Conservation (phyloP, 1,284 basidiomycete species). For the Cryptococcus amylolentus region DNA sequence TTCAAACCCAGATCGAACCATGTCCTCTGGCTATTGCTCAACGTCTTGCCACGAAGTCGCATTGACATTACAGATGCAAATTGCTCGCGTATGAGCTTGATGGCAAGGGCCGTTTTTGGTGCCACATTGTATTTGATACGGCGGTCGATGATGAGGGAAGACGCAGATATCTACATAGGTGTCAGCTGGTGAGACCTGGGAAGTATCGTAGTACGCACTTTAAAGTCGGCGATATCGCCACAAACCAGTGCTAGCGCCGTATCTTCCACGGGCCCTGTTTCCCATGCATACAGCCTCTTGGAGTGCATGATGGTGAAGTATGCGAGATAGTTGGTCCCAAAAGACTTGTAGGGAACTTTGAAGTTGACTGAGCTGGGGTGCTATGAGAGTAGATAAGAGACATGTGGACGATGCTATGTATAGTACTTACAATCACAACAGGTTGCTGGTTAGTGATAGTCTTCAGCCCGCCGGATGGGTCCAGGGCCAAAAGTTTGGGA, state of each 20-base stretch:
- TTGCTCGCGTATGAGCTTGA: constrained; percentile 73
- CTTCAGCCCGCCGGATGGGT: constrained; percentile 61
- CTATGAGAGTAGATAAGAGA: constrained; percentile 53
- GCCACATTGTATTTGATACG: constrained; percentile 72
- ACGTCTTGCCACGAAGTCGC: constrained; percentile 57
- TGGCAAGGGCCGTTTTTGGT: constrained; percentile 70
- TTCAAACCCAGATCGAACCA: constrained; percentile 71
- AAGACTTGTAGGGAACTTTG: constrained; percentile 61
- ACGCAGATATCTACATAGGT: constrained; percentile 61
- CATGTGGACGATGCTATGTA: background rate
- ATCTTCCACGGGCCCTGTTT: constrained; percentile 86
- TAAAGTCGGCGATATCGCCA: constrained; percentile 81
- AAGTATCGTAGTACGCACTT: constrained; percentile 54
- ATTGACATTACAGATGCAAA: constrained; percentile 63
- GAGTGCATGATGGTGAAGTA: constrained; percentile 81
- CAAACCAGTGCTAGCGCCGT: constrained; percentile 78
- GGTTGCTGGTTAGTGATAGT: constrained; percentile 85
- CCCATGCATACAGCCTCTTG: constrained; percentile 82
- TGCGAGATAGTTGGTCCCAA: constrained; percentile 69
- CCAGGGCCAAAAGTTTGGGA: constrained; percentile 80
- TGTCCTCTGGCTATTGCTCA: constrained; percentile 58
- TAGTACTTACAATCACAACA: constrained; percentile 50
- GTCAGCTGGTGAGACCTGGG: background rate
- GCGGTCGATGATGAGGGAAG: constrained; percentile 74
- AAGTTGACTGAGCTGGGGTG: constrained; percentile 94